These are phyloP conservation scores for Fusarium pininemorale DNA, from an alignment of 2,329 filamentous ascomycete genomes.

Conservation along the genomic window DNA sequence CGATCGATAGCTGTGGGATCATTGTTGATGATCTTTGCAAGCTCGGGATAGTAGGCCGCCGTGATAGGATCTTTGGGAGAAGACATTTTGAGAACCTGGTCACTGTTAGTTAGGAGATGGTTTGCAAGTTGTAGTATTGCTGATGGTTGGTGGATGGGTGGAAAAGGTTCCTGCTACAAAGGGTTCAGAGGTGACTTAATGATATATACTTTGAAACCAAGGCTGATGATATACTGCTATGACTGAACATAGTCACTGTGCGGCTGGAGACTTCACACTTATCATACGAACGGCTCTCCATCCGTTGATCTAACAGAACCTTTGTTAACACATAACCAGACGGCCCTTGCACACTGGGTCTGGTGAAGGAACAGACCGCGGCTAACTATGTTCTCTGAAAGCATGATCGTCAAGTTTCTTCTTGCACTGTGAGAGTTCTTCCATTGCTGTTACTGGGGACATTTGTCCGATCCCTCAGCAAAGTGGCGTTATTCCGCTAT, in stretches of 20 bases:
- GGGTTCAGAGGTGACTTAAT: accelerated
- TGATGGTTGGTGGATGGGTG: neutral
- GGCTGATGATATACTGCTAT: accelerated
- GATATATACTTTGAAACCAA: neutral
- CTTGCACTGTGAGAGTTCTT: neutral
- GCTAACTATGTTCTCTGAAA: neutral
- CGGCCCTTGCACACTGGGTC: neutral
- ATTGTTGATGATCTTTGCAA: neutral
- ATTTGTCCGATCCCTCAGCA: no score
- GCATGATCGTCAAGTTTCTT: accelerated
- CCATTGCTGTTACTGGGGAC: neutral
- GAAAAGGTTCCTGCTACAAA: neutral
- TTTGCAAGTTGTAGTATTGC: neutral
- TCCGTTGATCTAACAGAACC: neutral
- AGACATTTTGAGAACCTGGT: neutral
- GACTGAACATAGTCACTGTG: neutral
- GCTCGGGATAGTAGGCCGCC: neutral
- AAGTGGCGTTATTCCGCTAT: no score
- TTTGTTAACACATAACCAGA: neutral
- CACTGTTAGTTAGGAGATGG: neutral
- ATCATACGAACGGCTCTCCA: neutral
- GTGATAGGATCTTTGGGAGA: neutral
- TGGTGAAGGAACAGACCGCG: no score
- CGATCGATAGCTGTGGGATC: neutral
- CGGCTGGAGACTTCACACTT: accelerated